A percentile compares a stretch with the other conserved stretches of the same genome.
Conservation (phyloP, 2,329 filamentous ascomycete genomes). For the Claviceps fusiformis region DNA sequence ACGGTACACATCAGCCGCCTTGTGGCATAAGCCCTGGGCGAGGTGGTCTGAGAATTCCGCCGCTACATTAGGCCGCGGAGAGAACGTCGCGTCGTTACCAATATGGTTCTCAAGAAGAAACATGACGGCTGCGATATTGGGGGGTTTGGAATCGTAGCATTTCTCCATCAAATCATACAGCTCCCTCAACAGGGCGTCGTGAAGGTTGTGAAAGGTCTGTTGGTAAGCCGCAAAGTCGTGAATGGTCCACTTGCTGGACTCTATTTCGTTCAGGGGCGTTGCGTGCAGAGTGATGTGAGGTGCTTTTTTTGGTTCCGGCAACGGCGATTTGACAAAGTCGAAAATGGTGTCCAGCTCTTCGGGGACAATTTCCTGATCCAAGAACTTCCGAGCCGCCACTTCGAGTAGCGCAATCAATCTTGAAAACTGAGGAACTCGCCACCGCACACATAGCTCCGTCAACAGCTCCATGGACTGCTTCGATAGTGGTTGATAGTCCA, state of each 20-base stretch:
- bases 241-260: conserved; percentile 51
- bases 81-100: conserved; percentile 63
- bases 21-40: conserved; percentile 55
- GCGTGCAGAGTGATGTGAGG: conserved; percentile 40
- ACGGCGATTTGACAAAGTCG: conserved; percentile 62
- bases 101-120: conserved; percentile 73
- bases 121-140: conserved; percentile 66
- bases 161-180: conserved; percentile 77
- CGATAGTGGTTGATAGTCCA: conserved; percentile 45
- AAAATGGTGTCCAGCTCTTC: conserved; percentile 77
- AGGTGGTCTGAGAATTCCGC: conserved; percentile 61
- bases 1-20: conserved; percentile 68
- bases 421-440: conserved; percentile 77
- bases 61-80: conserved; percentile 53
- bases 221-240: conserved; percentile 60
- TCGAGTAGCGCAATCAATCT: conserved; percentile 72
- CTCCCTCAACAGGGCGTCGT: conserved; percentile 75
- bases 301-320: conserved; percentile 50
- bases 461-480: conserved; percentile 71
- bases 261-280: conserved; percentile 40
- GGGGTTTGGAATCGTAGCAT: conserved; percentile 80
- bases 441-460: conserved; percentile 72
- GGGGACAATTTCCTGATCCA: conserved; percentile 67
- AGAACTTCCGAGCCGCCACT: conserved; percentile 70
- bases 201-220: conserved; percentile 56